Percentiles rank a stretch among this genome's conserved stretches.
Evolutionary conservation across 805 yeast species (phyloP).

Genomic region (Maudiozyma bulderi): DNA sequence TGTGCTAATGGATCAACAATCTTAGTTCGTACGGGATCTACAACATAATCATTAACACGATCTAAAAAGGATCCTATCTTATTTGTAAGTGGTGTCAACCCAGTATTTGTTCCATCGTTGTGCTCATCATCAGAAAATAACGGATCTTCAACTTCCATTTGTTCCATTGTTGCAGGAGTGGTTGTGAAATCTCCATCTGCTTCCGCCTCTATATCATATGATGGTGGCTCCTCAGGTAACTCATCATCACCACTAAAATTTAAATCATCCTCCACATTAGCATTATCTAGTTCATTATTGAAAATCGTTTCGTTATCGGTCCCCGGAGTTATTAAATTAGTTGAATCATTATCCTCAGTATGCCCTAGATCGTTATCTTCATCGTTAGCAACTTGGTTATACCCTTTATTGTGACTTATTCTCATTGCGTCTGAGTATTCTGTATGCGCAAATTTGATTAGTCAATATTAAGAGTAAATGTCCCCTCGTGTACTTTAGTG

Average conservation of each 20-base stretch:
- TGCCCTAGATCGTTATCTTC: background rate
- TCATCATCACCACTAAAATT: constrained; percentile 1
- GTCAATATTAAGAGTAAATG: background rate
- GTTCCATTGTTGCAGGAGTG: background rate
- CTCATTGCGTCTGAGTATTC: background rate
- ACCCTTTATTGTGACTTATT: background rate
- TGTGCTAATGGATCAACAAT: constrained; percentile 41
- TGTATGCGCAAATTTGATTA: background rate
- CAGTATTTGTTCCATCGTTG: constrained; percentile 21
- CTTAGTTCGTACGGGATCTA: constrained; percentile 31
- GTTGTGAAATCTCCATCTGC: background rate
- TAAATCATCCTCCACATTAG: constrained; percentile 6
- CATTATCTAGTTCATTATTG: background rate
- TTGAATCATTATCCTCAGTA: background rate
- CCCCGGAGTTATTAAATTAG: background rate
- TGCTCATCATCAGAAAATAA: background rate
- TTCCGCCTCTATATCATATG: constrained; percentile 9
- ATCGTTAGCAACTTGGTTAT: background rate
- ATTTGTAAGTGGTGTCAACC: constrained; percentile 1
- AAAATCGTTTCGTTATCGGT: background rate
- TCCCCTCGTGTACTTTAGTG: background rate
- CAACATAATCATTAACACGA: constrained; percentile 25
- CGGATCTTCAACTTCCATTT: background rate
- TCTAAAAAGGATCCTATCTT: constrained; percentile 13
- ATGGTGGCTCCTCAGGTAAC: constrained; percentile 28